Evolutionary conservation across 2,329 filamentous ascomycete species (phyloP).

Genomic region (Hypoxylon sp.): DNA sequence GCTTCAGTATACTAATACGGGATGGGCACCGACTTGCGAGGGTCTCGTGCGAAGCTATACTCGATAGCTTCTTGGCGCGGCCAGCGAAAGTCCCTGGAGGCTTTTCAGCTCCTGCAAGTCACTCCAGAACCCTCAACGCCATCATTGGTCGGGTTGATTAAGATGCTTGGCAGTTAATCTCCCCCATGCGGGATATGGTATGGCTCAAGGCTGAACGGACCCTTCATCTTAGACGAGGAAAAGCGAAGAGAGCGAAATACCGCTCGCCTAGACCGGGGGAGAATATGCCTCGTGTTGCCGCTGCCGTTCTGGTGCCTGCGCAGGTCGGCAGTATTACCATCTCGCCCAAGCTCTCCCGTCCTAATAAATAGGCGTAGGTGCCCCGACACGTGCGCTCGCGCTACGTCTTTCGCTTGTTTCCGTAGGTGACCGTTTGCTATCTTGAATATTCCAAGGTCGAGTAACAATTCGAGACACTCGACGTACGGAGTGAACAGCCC

Average conservation of each 20-base stretch:
- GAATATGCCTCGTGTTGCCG: slow-evolving; percentile 39
- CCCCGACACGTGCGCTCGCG: slow-evolving; percentile 19
- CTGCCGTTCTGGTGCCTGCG: slow-evolving; percentile 18
- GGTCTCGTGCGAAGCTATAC: slow-evolving; percentile 43
- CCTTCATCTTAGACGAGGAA: slow-evolving; percentile 25
- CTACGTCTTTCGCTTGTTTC: slow-evolving; percentile 23
- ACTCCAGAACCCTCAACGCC: slow-evolving; percentile 35
- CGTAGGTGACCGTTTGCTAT: slow-evolving; percentile 20
- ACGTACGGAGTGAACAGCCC: slow-evolving; percentile 17
- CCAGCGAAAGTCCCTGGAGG: slow-evolving; percentile 34
- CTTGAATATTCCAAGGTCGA: slow-evolving; percentile 12
- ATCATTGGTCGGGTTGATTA: slow-evolving; percentile 46
- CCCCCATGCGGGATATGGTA: slow-evolving; percentile 39
- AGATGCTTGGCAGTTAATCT: slow-evolving; percentile 48
- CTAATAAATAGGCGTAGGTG: slow-evolving; percentile 37
- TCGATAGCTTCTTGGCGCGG: slow-evolving; percentile 46
- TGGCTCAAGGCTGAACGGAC: slow-evolving; percentile 40
- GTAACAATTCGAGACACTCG: slow-evolving; percentile 20
- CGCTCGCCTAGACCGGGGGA: slow-evolving; percentile 18
- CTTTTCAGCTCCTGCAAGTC: slow-evolving; percentile 56
- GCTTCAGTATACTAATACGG: slow-evolving; percentile 32
- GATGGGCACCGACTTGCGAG: slow-evolving; percentile 10
- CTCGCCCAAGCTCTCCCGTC: slow-evolving; percentile 1
- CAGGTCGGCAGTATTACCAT: slow-evolving; percentile 5
- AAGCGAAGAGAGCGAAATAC: slow-evolving; percentile 10